Conservation (phyloP, 495 filamentous ascomycete genomes). For the Penicillium verhagenii region DNA sequence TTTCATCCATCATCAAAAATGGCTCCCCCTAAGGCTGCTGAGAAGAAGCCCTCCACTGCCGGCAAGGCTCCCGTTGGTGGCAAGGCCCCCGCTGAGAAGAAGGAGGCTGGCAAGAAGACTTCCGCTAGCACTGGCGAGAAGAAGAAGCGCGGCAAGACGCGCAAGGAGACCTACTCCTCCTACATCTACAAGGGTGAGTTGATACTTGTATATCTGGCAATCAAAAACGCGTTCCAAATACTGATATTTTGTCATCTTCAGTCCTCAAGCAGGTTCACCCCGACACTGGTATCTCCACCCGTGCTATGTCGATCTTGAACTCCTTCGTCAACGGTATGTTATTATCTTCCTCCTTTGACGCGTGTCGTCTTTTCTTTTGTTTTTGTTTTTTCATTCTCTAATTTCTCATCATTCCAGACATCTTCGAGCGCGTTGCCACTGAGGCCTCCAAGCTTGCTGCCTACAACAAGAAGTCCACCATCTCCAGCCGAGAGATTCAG, state of each 20-base stretch:
- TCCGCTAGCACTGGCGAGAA: conserved; percentile 87
- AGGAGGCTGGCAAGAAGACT: conserved; percentile 99
- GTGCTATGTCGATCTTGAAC: conserved; percentile 99
- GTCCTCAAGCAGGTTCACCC: conserved; percentile 99
- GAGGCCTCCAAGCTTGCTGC: conserved; percentile 98
- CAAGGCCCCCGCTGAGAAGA: conserved; percentile 92
- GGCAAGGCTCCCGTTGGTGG: conserved; percentile 91
- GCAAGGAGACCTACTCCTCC: conserved; percentile 99
- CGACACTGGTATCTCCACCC: conserved; percentile 99
- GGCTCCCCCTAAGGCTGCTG: conserved; percentile 90
- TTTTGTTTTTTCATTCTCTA: neutral
- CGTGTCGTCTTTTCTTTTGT: conserved; percentile 1
- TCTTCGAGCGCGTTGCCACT: conserved; percentile 98
- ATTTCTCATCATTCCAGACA: conserved; percentile 58
- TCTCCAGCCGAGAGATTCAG: conserved; percentile 99
- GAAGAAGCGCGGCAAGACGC: conserved; percentile 99
- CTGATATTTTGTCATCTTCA: conserved; percentile 45
- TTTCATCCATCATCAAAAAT: conserved; percentile 62
- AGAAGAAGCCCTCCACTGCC: conserved; percentile 95
- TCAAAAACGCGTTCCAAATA: conserved; percentile 28
- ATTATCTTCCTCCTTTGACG: neutral
- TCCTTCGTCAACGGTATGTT: conserved; percentile 97
- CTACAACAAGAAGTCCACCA: conserved; percentile 99
- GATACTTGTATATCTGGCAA: conserved; percentile 1
- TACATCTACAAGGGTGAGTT: conserved; percentile 99